These are phyloP conservation scores for bread wheat (Triticum aestivum) DNA, from an alignment of 176 grass and related monocot genomes.

Conservation along the genomic window IWGSC_CS_RefSeq_v2.1 NC_057797.1:534615238-534615737, in stretches of 20 bases:
- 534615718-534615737: neutral
- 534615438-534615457: conserved; percentile 20
- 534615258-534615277: neutral
- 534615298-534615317: conserved; percentile 25
- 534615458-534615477: neutral
- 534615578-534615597: conserved; percentile 32
- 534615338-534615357: neutral
- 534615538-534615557: conserved; percentile 50
- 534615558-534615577: conserved; percentile 65
- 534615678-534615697: neutral
- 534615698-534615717: conserved; percentile 4
- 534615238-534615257: neutral
- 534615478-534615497: neutral
- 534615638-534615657: conserved; percentile 26
- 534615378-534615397: conserved; percentile 36
- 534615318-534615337: neutral
- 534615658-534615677: conserved; percentile 39
- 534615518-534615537: conserved; percentile 27
- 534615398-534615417: conserved; percentile 32
- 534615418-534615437: conserved; percentile 33
- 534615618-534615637: conserved; percentile 6
- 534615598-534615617: neutral
- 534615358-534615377: neutral
- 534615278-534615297: neutral
- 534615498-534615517: neutral